Evolutionary conservation across 352 stramenopile species (phyloP).

Genomic region (Globisporangium okanoganense): DNA sequence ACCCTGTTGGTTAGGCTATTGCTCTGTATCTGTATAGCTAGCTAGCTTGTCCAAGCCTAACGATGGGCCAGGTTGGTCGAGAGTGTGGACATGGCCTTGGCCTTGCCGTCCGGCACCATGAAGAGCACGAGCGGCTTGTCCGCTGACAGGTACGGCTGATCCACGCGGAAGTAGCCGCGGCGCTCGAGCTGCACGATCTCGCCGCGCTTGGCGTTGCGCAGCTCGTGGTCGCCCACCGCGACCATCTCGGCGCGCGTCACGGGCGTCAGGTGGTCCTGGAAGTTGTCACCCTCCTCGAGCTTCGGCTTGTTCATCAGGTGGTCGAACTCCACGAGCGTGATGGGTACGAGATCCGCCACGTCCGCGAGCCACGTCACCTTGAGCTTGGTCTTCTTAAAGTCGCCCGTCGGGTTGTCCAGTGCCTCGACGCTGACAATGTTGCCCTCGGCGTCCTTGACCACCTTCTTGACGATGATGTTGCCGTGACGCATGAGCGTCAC

Average conservation of each 20-base stretch:
- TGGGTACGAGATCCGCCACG: conserved; percentile 83
- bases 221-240: conserved; percentile 93
- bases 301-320: conserved; percentile 98
- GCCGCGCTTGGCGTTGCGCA: conserved; percentile 93
- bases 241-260: conserved; percentile 92
- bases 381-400: conserved; percentile 96
- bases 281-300: conserved; percentile 97
- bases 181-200: conserved; percentile 98
- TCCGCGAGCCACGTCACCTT: conserved; percentile 97
- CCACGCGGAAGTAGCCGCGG: conserved; percentile 96
- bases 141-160: conserved; percentile 72
- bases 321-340: conserved; percentile 97
- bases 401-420: conserved; percentile 70
- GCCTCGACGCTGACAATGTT: conserved; percentile 62
- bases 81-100: conserved; percentile 83
- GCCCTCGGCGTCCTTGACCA: conserved; percentile 53
- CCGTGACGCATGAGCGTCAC: conserved; percentile 98
- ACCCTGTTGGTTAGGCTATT: not conserved
- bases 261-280: conserved; percentile 96
- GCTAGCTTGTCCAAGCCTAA: conserved; percentile 21
- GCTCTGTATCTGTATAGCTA: not conserved
- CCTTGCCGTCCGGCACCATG: conserved; percentile 99
- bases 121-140: conserved; percentile 95
- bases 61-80: conserved; percentile 84
- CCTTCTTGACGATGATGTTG: conserved; percentile 84